Percentiles rank a stretch among this genome's conserved stretches.
Conservation (phyloP, 345 rosid genomes). For the Sonneratia caseolaris region DNA sequence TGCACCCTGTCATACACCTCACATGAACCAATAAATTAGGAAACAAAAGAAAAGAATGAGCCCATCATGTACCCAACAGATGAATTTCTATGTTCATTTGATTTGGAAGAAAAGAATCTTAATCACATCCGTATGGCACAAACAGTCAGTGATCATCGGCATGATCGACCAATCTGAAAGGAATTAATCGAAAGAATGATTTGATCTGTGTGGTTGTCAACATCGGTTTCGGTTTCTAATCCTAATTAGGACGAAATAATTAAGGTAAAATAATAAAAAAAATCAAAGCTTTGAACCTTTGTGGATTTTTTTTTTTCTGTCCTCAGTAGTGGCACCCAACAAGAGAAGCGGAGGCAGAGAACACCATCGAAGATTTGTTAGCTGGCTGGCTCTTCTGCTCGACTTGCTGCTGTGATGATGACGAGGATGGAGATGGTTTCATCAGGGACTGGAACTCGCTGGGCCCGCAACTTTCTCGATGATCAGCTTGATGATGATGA, state of each 20-base stretch:
- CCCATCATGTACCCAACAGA: neutral
- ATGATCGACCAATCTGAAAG: neutral
- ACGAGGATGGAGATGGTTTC: neutral
- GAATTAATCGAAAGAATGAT: neutral
- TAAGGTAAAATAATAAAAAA: constrained; percentile 7
- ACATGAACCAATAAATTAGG: neutral
- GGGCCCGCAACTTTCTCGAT: neutral
- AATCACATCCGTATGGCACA: neutral
- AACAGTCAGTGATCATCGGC: neutral
- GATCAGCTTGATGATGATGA: neutral
- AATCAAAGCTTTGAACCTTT: constrained; percentile 1
- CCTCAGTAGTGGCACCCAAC: constrained; percentile 38
- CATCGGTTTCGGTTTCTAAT: neutral
- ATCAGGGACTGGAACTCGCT: neutral
- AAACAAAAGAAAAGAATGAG: neutral
- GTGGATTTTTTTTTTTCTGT: neutral
- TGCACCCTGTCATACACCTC: neutral
- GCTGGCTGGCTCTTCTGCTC: constrained; percentile 7
- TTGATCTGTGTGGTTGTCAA: neutral
- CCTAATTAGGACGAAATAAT: constrained; percentile 23
- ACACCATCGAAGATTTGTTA: constrained; percentile 13
- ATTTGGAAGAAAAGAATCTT: neutral
- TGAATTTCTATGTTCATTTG: neutral
- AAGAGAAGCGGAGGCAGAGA: constrained; percentile 21
- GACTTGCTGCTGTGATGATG: neutral